A percentile compares a stretch with the other conserved stretches of the same genome.
These are phyloP conservation scores for Schizophyllum commune DNA, from an alignment of 1,284 basidiomycete genomes.

Conservation along the genomic window DNA sequence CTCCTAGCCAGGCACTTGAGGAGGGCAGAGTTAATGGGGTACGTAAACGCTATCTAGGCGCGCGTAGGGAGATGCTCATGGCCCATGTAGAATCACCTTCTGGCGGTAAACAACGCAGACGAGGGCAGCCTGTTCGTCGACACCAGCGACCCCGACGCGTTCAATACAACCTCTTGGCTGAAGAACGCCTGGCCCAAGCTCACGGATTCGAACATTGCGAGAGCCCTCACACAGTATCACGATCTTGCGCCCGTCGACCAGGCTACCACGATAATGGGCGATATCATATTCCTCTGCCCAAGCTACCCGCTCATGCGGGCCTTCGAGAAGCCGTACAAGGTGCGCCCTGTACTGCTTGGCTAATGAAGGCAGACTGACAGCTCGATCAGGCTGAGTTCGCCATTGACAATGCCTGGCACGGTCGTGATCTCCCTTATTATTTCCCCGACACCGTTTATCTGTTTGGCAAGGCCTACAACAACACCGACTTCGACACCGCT, in stretches of 20 bases:
- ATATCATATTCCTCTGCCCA: background rate
- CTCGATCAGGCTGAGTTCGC: background rate
- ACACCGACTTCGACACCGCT: conserved; percentile 15
- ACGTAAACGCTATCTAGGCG: too few relatives aligned
- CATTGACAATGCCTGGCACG: background rate
- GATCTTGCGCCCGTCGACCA: background rate
- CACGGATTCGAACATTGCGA: background rate
- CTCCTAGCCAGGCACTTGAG: conserved; percentile 29
- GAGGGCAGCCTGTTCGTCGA: conserved; percentile 25
- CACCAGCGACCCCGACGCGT: conserved; percentile 6
- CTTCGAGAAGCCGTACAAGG: background rate
- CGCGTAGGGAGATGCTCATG: background rate
- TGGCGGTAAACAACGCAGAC: conserved; percentile 20
- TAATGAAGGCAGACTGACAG: too few relatives aligned
- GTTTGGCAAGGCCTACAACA: conserved; percentile 10
- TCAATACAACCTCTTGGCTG: background rate
- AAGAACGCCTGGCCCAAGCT: background rate
- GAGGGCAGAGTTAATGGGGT: conserved; percentile 33
- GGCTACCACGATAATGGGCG: background rate
- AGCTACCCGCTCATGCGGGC: background rate
- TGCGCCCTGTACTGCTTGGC: too few relatives aligned
- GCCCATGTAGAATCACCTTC: background rate
- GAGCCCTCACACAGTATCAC: background rate
- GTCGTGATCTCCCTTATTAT: background rate
- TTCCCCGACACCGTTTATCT: background rate